These are phyloP conservation scores for Neonectria hederae DNA, from an alignment of 2,329 filamentous ascomycete genomes.

Conservation along the genomic window DNA sequence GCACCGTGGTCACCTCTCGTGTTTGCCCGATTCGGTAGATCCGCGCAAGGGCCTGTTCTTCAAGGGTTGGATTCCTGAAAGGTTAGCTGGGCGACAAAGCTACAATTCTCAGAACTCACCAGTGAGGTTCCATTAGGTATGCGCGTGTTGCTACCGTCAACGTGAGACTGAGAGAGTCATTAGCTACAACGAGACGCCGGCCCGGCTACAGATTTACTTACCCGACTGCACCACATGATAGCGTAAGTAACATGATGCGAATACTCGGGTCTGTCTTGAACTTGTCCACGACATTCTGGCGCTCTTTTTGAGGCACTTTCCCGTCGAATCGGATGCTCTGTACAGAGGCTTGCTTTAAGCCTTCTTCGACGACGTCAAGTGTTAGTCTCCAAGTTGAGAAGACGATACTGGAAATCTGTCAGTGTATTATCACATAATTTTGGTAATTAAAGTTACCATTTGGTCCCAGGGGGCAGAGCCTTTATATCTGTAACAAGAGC, in stretches of 20 bases:
- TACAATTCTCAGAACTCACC: slow-evolving; percentile 35
- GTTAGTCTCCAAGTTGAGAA: slow-evolving; percentile 62
- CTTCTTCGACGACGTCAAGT: slow-evolving; percentile 56
- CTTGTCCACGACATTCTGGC: slow-evolving; percentile 50
- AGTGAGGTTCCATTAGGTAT: slow-evolving; percentile 62
- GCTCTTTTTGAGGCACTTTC: slow-evolving; percentile 52
- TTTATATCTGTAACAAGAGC: slow-evolving; percentile 47
- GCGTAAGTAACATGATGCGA: slow-evolving; percentile 57
- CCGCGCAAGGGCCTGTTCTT: slow-evolving; percentile 55
- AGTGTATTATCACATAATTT: neutral
- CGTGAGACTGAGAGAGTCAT: slow-evolving; percentile 49
- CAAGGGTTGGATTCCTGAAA: slow-evolving; percentile 52
- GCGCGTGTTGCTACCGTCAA: slow-evolving; percentile 58
- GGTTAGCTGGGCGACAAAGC: fast-evolving
- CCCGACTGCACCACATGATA: slow-evolving; percentile 63
- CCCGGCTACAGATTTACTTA: slow-evolving; percentile 38
- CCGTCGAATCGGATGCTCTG: slow-evolving; percentile 57
- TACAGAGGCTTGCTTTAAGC: slow-evolving; percentile 49
- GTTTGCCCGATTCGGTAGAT: slow-evolving; percentile 50
- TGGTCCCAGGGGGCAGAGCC: slow-evolving; percentile 38
- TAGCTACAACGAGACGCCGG: neutral
- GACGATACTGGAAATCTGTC: slow-evolving; percentile 51
- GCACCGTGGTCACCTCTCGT: slow-evolving; percentile 49
- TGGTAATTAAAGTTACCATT: slow-evolving; percentile 44
- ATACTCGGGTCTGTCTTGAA: slow-evolving; percentile 52